phyloP scores from a whole-genome alignment of 2,329 filamentous ascomycete genomes.

The Xylaria sp. region DNA sequence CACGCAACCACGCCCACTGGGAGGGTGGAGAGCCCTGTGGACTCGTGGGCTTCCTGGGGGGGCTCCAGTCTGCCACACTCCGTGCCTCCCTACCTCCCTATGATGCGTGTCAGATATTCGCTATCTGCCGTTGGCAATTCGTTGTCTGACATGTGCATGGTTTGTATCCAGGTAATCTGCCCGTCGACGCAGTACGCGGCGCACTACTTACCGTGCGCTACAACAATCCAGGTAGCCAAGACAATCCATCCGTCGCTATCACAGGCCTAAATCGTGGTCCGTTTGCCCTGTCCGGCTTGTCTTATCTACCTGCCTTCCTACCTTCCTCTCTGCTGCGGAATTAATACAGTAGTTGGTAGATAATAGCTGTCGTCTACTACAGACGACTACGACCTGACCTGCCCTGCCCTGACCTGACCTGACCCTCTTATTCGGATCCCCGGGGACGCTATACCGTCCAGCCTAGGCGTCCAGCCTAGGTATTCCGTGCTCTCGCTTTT shows the following conservation, averaged over 20 bases:
- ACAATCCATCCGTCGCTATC: conserved; percentile 9
- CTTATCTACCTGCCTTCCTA: neutral
- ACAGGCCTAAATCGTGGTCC: conserved; percentile 6
- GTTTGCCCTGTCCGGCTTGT: neutral
- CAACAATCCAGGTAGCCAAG: neutral
- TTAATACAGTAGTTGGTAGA: no score
- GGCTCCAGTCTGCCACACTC: neutral
- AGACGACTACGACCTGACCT: conserved; percentile 1
- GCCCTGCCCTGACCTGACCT: conserved; percentile 6
- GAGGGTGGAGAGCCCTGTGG: no score
- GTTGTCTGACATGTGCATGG: conserved; percentile 2
- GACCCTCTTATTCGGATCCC: conserved; percentile 6
- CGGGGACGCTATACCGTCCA: conserved; percentile 1
- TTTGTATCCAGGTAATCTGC: neutral
- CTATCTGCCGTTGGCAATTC: conserved; percentile 9
- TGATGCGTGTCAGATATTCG: conserved; percentile 9
- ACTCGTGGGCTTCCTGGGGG: no score
- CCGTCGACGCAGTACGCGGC: neutral
- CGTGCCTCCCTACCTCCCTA: neutral
- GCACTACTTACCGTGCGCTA: neutral
- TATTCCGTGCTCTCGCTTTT: neutral
- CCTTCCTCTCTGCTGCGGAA: no score
- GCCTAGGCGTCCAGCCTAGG: neutral
- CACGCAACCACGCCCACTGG: neutral
- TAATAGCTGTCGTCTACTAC: conserved; percentile 3